Conservation (phyloP, 371 early-diverging fungal genomes). For the Astathelohania contejeani region DNA sequence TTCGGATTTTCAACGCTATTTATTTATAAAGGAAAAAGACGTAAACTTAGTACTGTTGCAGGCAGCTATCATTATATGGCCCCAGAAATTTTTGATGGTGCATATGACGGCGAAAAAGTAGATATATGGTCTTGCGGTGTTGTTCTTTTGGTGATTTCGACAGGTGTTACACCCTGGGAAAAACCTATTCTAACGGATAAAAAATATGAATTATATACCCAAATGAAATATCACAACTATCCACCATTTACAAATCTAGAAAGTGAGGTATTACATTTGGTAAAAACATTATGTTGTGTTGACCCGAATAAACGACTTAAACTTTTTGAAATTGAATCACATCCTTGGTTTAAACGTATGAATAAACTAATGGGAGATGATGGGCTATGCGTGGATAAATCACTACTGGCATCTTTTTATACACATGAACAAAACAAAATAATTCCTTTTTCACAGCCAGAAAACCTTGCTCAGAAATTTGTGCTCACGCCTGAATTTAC, state of each 20-base stretch:
- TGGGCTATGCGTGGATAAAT: constrained; percentile 15
- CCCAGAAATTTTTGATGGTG: constrained; percentile 54
- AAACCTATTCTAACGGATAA: constrained; percentile 54
- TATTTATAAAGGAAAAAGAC: constrained; percentile 45
- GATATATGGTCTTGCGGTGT: constrained; percentile 60
- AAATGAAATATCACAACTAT: constrained; percentile 20
- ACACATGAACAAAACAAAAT: not conserved
- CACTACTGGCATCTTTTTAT: constrained; percentile 2
- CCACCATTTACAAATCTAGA: constrained; percentile 34
- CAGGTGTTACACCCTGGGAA: constrained; percentile 59
- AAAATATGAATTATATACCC: constrained; percentile 51
- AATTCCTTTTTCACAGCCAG: constrained; percentile 33
- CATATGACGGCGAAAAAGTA: constrained; percentile 55
- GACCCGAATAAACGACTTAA: constrained; percentile 15
- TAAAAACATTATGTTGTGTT: constrained; percentile 28
- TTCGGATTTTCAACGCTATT: constrained; percentile 58
- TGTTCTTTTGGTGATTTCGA: constrained; percentile 54
- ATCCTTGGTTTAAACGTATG: constrained; percentile 23
- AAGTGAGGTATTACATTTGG: constrained; percentile 16
- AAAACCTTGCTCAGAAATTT: not conserved
- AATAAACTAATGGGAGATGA: constrained; percentile 21
- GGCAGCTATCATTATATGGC: constrained; percentile 57
- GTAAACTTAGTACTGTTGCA: constrained; percentile 53
- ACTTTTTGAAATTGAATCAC: constrained; percentile 9
- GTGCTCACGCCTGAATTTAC: not conserved